Evolutionary conservation across 2,329 filamentous ascomycete species (phyloP).

Genomic region (Cytospora paraplurivora): DNA sequence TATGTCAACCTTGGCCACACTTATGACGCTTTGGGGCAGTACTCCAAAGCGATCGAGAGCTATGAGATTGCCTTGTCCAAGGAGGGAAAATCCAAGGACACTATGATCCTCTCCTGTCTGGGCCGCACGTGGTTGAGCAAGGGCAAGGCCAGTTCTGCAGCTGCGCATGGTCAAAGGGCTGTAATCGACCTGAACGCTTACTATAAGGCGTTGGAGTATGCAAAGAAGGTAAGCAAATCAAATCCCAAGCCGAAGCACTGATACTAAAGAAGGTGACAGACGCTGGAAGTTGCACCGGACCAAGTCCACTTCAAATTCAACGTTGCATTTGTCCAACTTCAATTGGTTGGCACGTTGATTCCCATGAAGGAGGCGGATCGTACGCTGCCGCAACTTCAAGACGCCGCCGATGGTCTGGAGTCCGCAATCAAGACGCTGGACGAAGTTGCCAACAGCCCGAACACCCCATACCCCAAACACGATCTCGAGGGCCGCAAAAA

Average conservation of each 20-base stretch:
- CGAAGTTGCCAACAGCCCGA: conserved; percentile 62
- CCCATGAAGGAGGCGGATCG: conserved; percentile 74
- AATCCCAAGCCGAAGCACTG: conserved; percentile 25
- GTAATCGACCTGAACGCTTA: conserved; percentile 55
- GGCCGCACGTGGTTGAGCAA: conserved; percentile 85
- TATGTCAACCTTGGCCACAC: conserved; percentile 93
- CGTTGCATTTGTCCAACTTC: conserved; percentile 94
- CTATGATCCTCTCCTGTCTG: conserved; percentile 79
- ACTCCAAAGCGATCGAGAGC: conserved; percentile 86
- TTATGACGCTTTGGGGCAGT: conserved; percentile 88
- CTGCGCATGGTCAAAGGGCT: conserved; percentile 43
- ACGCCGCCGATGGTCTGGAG: conserved; percentile 78
- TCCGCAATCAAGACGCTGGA: conserved; percentile 76
- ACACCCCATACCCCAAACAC: conserved; percentile 83
- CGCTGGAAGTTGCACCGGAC: conserved; percentile 75
- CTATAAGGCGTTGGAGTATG: conserved; percentile 59
- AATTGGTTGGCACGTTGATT: conserved; percentile 76
- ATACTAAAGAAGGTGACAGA: conserved; percentile 47
- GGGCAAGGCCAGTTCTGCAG: conserved; percentile 55
- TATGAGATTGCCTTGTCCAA: conserved; percentile 85
- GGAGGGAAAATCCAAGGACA: conserved; percentile 72
- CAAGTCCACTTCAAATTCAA: conserved; percentile 96
- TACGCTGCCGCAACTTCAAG: conserved; percentile 77
- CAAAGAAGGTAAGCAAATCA: conserved; percentile 57
- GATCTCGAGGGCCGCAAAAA: conserved; percentile 94